Evolutionary conservation across 108 stramenopile genomes (phyloP).

Genomic region (Cyclotella baltica): DNA sequence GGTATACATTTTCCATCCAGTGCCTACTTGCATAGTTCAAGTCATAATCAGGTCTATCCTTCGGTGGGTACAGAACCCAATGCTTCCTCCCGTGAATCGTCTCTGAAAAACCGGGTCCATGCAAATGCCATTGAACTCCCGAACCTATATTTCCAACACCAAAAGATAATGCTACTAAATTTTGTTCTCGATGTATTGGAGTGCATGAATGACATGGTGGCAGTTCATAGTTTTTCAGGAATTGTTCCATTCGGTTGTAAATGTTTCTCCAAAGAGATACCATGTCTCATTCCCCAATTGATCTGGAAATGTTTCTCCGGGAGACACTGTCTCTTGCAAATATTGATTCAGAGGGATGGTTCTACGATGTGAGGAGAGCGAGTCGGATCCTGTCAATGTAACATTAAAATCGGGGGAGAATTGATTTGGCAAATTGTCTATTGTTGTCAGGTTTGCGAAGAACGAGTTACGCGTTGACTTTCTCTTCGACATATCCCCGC

Average conservation of each 20-base stretch:
- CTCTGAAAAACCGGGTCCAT: constrained; percentile 85
- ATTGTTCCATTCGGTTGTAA: constrained; percentile 65
- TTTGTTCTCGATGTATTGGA: constrained; percentile 23
- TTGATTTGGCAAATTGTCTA: constrained; percentile 52
- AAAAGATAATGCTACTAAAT: constrained; percentile 72
- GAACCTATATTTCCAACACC: constrained; percentile 83
- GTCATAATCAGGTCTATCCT: constrained; percentile 63
- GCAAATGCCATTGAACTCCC: constrained; percentile 91
- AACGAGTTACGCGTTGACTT: constrained; percentile 37
- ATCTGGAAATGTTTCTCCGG: constrained; percentile 60
- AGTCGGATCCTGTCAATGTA: constrained; percentile 82
- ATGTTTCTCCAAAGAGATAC: constrained; percentile 92
- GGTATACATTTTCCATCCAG: constrained; percentile 87
- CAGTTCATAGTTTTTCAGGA: constrained; percentile 59
- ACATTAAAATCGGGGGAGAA: constrained; percentile 73
- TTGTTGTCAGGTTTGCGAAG: constrained; percentile 59
- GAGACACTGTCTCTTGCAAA: constrained; percentile 56
- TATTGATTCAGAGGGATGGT: constrained; percentile 67
- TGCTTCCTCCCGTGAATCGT: constrained; percentile 74
- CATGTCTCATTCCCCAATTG: constrained; percentile 82
- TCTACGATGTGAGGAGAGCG: constrained; percentile 78
- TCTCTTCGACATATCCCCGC: neutral
- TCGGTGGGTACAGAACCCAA: constrained; percentile 75
- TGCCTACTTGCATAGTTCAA: constrained; percentile 75
- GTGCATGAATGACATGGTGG: constrained; percentile 80